These are phyloP conservation scores for Paraphaeosphaeria minitans DNA, from an alignment of 2,329 filamentous ascomycete species.

Conservation along the genomic window DNA sequence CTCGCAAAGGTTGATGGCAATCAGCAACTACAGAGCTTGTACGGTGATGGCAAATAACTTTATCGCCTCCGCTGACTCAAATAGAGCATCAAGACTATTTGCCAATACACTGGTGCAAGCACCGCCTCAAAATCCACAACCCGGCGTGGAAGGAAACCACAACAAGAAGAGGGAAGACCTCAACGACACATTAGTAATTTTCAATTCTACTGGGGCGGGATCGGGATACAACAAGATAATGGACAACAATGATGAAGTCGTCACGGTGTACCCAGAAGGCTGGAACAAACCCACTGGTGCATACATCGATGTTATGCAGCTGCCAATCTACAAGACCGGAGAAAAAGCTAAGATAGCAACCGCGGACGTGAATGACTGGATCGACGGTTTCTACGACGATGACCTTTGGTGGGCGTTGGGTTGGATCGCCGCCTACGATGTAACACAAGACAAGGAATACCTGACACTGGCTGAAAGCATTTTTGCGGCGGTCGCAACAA, in stretches of 20 bases:
- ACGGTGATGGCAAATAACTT: not conserved
- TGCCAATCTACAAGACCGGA: conserved; percentile 12
- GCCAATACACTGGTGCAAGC: conserved; percentile 50
- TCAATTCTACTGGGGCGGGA: conserved; percentile 13
- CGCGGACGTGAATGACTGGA: conserved; percentile 37
- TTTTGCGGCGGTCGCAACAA: conserved; percentile 53
- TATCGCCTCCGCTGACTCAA: not conserved
- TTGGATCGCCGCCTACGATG: conserved; percentile 61
- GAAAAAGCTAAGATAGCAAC: conserved; percentile 18
- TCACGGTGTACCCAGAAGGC: conserved; percentile 24
- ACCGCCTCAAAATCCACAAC: conserved; percentile 38
- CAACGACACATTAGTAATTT: conserved; percentile 16
- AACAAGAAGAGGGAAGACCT: conserved; percentile 13
- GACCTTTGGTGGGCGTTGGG: conserved; percentile 58
- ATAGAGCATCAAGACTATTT: conserved; percentile 48
- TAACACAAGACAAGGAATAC: conserved; percentile 53
- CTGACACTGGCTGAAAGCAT: conserved; percentile 55
- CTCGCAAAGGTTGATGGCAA: conserved; percentile 45
- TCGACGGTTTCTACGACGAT: conserved; percentile 58
- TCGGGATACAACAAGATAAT: conserved; percentile 31
- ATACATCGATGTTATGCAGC: conserved; percentile 18
- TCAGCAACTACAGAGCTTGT: conserved; percentile 39
- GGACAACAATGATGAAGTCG: conserved; percentile 21
- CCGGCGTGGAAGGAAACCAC: conserved; percentile 26
- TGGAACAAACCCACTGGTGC: conserved; percentile 23